Conservation (phyloP, 2,329 filamentous ascomycete genomes). For the Leptographium radiaticola region DNA sequence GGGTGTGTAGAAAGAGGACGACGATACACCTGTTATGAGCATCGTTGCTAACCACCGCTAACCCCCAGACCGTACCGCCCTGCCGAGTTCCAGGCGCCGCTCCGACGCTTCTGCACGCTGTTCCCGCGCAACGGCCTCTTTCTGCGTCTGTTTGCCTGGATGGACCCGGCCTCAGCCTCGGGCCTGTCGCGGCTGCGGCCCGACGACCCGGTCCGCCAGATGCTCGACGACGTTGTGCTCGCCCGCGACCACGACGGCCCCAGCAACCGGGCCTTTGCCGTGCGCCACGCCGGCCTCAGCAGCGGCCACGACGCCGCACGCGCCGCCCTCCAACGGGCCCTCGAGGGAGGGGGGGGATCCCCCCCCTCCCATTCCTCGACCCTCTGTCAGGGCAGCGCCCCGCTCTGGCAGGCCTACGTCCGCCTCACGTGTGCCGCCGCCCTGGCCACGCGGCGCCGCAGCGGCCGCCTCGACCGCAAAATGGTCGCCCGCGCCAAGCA, state of each 20-base stretch:
- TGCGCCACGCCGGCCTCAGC: constrained; percentile 32
- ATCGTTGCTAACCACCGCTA: neutral
- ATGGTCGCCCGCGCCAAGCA: constrained; percentile 23
- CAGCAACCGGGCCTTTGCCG: constrained; percentile 33
- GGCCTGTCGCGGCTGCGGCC: constrained; percentile 37
- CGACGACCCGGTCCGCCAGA: constrained; percentile 60
- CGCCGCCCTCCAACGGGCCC: constrained; percentile 38
- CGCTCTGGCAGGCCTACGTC: constrained; percentile 38
- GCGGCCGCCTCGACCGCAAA: constrained; percentile 3
- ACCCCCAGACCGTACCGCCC: constrained; percentile 50
- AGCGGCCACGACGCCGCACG: constrained; percentile 35
- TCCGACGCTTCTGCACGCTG: constrained; percentile 43
- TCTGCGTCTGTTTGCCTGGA: constrained; percentile 58
- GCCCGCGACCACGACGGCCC: constrained; percentile 24
- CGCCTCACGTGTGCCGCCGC: constrained; percentile 21
- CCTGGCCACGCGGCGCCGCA: constrained; percentile 12
- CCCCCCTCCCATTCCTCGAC: constrained; percentile 21
- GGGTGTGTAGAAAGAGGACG: constrained; percentile 26
- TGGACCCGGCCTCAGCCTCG: constrained; percentile 36
- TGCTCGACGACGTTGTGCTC: constrained; percentile 43
- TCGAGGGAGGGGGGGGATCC: constrained; percentile 19
- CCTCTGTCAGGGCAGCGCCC: constrained; percentile 21
- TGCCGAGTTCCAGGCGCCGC: constrained; percentile 45
- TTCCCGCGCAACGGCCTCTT: constrained; percentile 73
- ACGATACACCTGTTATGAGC: neutral